Evolutionary conservation across 139 green algal species (phyloP), one percentile per base, ranked within the genome.

Genomic region (Edaphochlamys debaryana): DNA sequence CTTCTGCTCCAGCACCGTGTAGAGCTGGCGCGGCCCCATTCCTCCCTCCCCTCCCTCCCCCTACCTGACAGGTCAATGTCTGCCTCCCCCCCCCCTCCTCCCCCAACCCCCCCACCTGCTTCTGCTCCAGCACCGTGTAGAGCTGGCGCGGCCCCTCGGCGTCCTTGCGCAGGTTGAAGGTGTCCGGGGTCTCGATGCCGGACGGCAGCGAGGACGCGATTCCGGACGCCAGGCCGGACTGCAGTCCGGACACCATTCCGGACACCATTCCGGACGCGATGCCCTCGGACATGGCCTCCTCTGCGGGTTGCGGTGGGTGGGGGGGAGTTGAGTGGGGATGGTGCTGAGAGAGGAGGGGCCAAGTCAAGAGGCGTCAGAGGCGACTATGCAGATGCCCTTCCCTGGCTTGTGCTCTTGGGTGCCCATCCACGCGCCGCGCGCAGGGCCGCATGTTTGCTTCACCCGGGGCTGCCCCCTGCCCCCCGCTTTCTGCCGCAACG

Each of bases 121-220:
- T 90, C 91, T 97, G 92, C 89, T 98, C 95, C 76, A 98, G 89
- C 54, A 94, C 91, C 7, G 72, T 87, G 84, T 89, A 91, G 32
- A 94, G 85, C 64, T 89, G 74, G 75, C 62, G 67, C 45, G 85
- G 81, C 50, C 45, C 82, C 67, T 92, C 90, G 3, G 82, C 62
- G 32, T 80, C 89, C 89, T 99, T 99, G 48, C 97, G 94, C 72
- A 99, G 89, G 86, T 99, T 94, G 48, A 96, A 92, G 27, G 93
- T 92, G 66, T 95, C 93, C 7, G 96, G 96, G 8, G 94, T 97
- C 83, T 97, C 94, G 36, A 98, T 87, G 62, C 94, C 94, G 42
- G 78, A 89, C 40, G 93, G 93, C 69, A 97, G 79, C 75, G 80
- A 93, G 79, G 86, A 94, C 60, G 92, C 92, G 52, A 98, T 93